Percentiles rank a stretch among this genome's conserved stretches.
These are phyloP conservation scores for Fusarium falciforme DNA, from an alignment of 2,329 filamentous ascomycete species.

Conservation along the genomic window DNA sequence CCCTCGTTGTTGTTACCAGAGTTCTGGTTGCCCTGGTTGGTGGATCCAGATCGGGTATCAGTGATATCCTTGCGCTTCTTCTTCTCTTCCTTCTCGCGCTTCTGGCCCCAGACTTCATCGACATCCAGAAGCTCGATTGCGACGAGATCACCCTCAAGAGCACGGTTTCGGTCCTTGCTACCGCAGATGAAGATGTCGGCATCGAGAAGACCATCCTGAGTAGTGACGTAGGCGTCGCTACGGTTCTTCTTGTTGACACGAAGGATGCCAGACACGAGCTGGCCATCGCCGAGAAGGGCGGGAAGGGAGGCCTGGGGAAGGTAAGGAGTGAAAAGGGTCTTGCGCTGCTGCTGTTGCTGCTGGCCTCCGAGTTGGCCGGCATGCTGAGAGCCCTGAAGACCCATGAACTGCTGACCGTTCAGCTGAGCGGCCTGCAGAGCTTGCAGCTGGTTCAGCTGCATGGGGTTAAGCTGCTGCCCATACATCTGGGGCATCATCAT, in stretches of 20 bases:
- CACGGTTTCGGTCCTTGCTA: conserved; percentile 98
- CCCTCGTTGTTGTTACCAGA: conserved; percentile 70
- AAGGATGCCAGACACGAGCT: conserved; percentile 94
- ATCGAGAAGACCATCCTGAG: conserved; percentile 85
- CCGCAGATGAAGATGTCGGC: conserved; percentile 99
- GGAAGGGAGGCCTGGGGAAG: conserved; percentile 94
- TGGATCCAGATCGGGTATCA: conserved; percentile 84
- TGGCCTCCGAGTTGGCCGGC: conserved; percentile 73
- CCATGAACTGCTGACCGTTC: conserved; percentile 79
- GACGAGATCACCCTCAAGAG: conserved; percentile 94
- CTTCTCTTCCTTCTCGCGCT: conserved; percentile 99
- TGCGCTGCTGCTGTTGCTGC: conserved; percentile 88
- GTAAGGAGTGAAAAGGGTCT: conserved; percentile 98
- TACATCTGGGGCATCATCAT: conserved; percentile 90
- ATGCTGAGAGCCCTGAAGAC: conserved; percentile 77
- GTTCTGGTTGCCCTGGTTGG: conserved; percentile 76
- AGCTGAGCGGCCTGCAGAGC: conserved; percentile 91
- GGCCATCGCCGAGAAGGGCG: conserved; percentile 88
- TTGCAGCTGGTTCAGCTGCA: conserved; percentile 91
- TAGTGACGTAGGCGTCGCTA: conserved; percentile 97
- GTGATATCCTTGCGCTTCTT: conserved; percentile 99
- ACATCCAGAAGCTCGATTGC: conserved; percentile 97
- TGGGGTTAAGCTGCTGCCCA: conserved; percentile 86
- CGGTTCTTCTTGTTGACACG: conserved; percentile 99
- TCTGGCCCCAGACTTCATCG: conserved; percentile 98